Evolutionary conservation across 805 yeast genomes (phyloP).

Genomic region (Saccharomyces mikatae): DNA sequence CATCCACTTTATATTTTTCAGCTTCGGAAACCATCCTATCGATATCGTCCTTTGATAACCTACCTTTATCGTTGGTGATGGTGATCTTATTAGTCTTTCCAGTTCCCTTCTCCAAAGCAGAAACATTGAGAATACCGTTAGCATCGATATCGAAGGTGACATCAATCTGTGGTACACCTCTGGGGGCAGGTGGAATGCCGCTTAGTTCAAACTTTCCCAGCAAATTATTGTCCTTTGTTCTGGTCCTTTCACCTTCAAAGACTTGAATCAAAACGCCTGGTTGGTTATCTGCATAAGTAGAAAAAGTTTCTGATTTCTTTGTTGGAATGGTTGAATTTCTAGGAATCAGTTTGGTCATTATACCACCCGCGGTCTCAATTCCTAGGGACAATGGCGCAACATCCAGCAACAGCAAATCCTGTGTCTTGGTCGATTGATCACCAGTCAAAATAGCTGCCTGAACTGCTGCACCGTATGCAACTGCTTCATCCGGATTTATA

Average conservation of each 20-base stretch:
- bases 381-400: conserved; percentile 95
- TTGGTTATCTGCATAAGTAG: conserved; percentile 94
- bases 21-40: conserved; percentile 97
- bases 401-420: conserved; percentile 85
- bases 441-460: conserved; percentile 95
- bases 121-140: conserved; percentile 90
- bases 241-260: conserved; percentile 94
- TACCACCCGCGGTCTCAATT: conserved; percentile 98
- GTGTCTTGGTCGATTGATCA: conserved; percentile 90
- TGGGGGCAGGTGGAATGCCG: conserved; percentile 96
- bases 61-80: conserved; percentile 96
- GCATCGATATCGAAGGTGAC: conserved; percentile 95
- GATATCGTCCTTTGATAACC: conserved; percentile 91
- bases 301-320: conserved; percentile 91
- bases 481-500: conserved; percentile 96
- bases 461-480: conserved; percentile 97
- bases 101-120: conserved; percentile 94
- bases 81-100: conserved; percentile 95
- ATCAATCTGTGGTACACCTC: conserved; percentile 96
- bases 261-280: conserved; percentile 97
- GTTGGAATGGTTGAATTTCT: conserved; percentile 95
- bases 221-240: conserved; percentile 89
- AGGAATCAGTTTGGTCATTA: conserved; percentile 93
- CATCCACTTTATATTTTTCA: conserved; percentile 93
- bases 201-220: conserved; percentile 92